Evolutionary conservation across 1,284 basidiomycete species (phyloP), one percentile per base, ranked within the genome.

Genomic region (Amylostereum areolatum): DNA sequence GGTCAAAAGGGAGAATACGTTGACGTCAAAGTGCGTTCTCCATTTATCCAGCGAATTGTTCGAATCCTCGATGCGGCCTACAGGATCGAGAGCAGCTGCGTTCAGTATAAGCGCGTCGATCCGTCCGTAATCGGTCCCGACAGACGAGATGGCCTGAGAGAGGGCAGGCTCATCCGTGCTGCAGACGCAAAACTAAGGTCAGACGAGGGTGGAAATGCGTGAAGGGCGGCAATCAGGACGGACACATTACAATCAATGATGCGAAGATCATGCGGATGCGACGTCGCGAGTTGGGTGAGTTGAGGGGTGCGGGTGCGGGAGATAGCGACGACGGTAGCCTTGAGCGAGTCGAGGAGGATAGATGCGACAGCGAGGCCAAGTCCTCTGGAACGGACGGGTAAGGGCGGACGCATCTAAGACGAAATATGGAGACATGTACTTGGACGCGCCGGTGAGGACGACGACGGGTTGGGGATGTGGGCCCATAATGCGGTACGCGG

Each of bases 61-160:
- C 11, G 63, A 54, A n/a, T 69, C 65, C 8, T 60, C 64, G 40
- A 78, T 67, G 45, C 66, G 70, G 5, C 67, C 66, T 35, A 79
- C 53, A 25, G 81, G 81, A 39, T 73, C 76, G 34, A 92, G 65
- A 0, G 78, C 75, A 8, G 79, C 92, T 6, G 92, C 92, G 56
- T 92, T 93, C 52, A 95, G 75, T 45, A 95, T 69, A 47, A 95
- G 68, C 18, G 74, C 82, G 62, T 94, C 89, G 52, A 95, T 70
- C 44, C 73, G 68, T 10, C 79, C 72, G 60, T 80, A 89, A 25
- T 63, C 76, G 45, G 74, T 68, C 43, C 70, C 59, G 10, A 73
- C 80, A 3, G 62, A 64, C 24, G 60, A 52, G 50, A 89, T 73
- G 28, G 81, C 80, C 11, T 65, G 56, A 18, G 67, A 67, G 50